phyloP scores from a whole-genome alignment of 2,329 filamentous ascomycete genomes.

The Elsinoe batatas region DNA sequence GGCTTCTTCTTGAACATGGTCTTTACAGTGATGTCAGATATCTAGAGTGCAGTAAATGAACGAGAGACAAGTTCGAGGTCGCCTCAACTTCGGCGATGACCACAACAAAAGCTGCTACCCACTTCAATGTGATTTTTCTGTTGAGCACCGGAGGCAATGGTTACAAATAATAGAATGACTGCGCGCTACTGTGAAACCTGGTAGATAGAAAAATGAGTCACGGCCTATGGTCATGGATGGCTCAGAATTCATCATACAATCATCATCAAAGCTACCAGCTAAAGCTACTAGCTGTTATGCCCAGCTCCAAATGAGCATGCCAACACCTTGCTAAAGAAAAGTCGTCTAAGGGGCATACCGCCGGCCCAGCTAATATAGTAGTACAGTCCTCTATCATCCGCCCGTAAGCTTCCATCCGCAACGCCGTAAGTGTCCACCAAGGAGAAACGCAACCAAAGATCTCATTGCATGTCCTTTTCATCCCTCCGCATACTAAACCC shows the following conservation, averaged over 20 bases:
- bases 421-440: neutral
- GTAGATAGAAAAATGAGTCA: neutral
- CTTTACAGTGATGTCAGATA: too few species aligned
- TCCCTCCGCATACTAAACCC: slow-evolving; percentile 66
- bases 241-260: neutral
- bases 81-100: too few species aligned
- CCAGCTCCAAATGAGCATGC: neutral
- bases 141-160: too few species aligned
- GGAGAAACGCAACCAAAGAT: neutral
- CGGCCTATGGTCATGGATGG: neutral
- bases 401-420: neutral
- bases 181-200: too few species aligned
- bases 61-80: too few species aligned
- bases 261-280: too few species aligned
- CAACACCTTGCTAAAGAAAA: neutral
- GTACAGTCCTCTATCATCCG: neutral
- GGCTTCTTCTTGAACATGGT: slow-evolving; percentile 32
- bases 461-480: slow-evolving; percentile 26
- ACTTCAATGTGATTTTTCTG: too few species aligned
- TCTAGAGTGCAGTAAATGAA: too few species aligned
- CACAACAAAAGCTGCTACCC: too few species aligned
- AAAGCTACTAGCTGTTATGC: neutral
- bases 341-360: neutral
- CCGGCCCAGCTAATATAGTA: neutral
- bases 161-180: too few species aligned